phyloP scores from a whole-genome alignment of 352 stramenopile genomes.

The Globisporangium spinosum region DNA sequence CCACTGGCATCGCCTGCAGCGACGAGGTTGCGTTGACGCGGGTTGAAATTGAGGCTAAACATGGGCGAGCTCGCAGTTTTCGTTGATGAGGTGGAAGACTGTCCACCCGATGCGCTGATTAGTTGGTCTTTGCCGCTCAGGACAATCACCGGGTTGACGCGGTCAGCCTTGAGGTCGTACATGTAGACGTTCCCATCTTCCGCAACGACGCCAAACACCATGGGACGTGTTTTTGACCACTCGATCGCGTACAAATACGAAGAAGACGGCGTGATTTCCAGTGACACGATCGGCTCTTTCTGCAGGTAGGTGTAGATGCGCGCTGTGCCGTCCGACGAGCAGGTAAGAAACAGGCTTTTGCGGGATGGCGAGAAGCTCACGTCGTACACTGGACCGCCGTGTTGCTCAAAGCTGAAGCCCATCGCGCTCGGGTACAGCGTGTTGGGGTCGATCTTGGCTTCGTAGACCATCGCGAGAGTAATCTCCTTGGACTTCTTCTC shows the following conservation, averaged over 20 bases:
- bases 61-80: slow-evolving; percentile 25
- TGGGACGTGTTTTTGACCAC: slow-evolving; percentile 72
- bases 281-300: slow-evolving; percentile 48
- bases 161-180: slow-evolving; percentile 68
- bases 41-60: slow-evolving; percentile 77
- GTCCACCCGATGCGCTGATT: neutral
- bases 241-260: slow-evolving; percentile 70
- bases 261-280: slow-evolving; percentile 64
- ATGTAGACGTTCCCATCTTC: slow-evolving; percentile 76
- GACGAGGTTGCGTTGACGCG: slow-evolving; percentile 81
- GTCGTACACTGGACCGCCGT: slow-evolving; percentile 76
- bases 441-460: slow-evolving; percentile 58
- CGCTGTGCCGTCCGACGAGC: slow-evolving; percentile 72
- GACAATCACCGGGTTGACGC: slow-evolving; percentile 36
- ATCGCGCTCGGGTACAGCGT: slow-evolving; percentile 61
- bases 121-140: slow-evolving; percentile 35
- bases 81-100: neutral
- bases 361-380: slow-evolving; percentile 82
- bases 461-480: slow-evolving; percentile 66
- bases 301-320: slow-evolving; percentile 74
- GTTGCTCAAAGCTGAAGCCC: slow-evolving; percentile 72
- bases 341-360: slow-evolving; percentile 76
- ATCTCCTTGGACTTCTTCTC: slow-evolving; percentile 67
- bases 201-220: slow-evolving; percentile 66
- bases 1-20: slow-evolving; percentile 60